Percentiles rank a stretch among this genome's conserved stretches.
These are phyloP conservation scores for Agrostemma githago DNA, from an alignment of 148 eudicot genomes.

Conservation along the genomic window DNA sequence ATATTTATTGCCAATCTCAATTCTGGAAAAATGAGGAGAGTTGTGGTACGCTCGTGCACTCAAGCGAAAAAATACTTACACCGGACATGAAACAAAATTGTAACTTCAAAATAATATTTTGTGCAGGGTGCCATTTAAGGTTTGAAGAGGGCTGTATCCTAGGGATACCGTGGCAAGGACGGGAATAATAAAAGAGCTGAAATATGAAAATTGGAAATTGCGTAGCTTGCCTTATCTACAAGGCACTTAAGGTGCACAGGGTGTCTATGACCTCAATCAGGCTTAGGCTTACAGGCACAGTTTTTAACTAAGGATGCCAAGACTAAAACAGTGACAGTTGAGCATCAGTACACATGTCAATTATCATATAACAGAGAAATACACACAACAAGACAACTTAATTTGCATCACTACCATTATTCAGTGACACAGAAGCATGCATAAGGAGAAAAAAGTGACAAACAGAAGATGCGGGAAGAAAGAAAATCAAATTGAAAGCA, in stretches of 20 bases:
- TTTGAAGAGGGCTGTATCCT: neutral
- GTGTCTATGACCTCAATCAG: neutral
- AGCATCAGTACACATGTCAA: neutral
- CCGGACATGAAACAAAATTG: neutral
- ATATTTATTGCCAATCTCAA: too few species aligned
- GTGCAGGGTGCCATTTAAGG: too few species aligned
- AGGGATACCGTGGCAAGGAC: neutral
- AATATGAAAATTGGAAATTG: too few species aligned
- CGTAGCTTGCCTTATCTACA: neutral
- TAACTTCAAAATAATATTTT: neutral
- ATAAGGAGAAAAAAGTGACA: neutral
- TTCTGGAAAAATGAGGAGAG: too few species aligned
- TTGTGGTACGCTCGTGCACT: too few species aligned
- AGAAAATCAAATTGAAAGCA: neutral
- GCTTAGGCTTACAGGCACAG: neutral
- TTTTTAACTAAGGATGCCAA: neutral
- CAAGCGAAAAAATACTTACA: too few species aligned
- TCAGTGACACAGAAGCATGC: neutral
- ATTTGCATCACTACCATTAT: neutral
- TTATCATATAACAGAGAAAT: neutral
- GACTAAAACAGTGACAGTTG: neutral
- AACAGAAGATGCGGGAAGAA: neutral
- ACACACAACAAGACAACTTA: neutral
- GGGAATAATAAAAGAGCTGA: neutral
- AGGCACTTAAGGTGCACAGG: neutral